Conservation (phyloP, 768 basidiomycete species). For the Leccinum boreale region DNA sequence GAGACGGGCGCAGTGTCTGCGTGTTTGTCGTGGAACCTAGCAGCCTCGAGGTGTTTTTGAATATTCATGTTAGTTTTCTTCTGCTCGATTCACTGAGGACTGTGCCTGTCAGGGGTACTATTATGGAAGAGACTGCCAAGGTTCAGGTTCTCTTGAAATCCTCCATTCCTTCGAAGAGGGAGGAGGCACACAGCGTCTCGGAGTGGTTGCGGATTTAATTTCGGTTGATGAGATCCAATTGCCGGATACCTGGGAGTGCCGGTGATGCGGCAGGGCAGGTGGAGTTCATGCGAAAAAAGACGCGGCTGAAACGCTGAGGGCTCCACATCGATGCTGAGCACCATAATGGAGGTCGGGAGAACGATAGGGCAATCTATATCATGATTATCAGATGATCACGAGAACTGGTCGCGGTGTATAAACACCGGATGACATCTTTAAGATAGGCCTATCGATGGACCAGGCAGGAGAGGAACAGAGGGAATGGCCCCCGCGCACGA, state of each 20-base stretch:
- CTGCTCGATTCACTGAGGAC: not conserved
- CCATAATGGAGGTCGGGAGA: not conserved
- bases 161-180: not conserved
- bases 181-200: not conserved
- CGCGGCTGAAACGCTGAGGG: not conserved
- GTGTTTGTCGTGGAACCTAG: not conserved
- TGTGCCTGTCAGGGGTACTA: not conserved
- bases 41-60: not conserved
- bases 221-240: not conserved
- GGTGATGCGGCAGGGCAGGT: not conserved
- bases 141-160: no score
- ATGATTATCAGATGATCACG: not conserved
- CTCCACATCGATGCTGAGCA: not conserved
- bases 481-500: no score
- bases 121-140: not conserved
- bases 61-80: not conserved
- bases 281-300: not conserved
- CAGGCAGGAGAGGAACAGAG: no score
- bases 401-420: not conserved
- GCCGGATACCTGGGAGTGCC: not conserved
- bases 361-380: not conserved
- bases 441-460: no score
- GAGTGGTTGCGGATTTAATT: not conserved
- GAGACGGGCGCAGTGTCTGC: not conserved
- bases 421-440: no score